Conservation (phyloP, 164 flowering plant species). For the Akebia trifoliata region DNA sequence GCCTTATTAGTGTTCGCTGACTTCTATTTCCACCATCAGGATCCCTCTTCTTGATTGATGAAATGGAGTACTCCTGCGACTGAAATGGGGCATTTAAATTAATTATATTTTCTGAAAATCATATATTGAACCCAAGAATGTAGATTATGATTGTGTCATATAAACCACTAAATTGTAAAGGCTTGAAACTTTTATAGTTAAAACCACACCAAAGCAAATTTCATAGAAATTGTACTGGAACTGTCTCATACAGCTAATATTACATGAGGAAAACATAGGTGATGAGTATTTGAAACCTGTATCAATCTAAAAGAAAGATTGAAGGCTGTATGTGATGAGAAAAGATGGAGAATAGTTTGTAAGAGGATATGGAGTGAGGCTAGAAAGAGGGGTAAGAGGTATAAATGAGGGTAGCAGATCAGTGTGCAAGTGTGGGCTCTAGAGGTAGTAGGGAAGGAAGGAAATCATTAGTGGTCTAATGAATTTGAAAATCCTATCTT, state of each 20-base stretch:
- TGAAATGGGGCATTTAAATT: background rate
- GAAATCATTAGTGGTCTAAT: no score
- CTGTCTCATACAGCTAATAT: no score
- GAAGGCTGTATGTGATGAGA: background rate
- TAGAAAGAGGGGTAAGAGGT: background rate
- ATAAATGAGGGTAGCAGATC: no score
- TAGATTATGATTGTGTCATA: no score
- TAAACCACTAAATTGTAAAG: background rate
- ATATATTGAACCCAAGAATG: background rate
- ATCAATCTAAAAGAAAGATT: background rate
- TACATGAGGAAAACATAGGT: background rate
- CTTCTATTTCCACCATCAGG: slow-evolving; percentile 36
- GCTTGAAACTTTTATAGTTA: background rate
- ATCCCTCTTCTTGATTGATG: slow-evolving; percentile 56
- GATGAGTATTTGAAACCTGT: background rate
- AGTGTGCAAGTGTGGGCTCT: no score
- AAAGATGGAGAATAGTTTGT: background rate
- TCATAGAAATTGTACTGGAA: background rate
- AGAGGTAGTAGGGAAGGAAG: no score
- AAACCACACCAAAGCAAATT: background rate
- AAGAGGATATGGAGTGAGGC: background rate
- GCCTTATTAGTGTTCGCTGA: slow-evolving; percentile 24
- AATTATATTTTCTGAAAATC: background rate
- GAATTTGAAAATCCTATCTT: no score
- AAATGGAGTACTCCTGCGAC: slow-evolving; percentile 61